Conservation (phyloP, 352 stramenopile genomes). For the Phytophthora tubulina region DNA sequence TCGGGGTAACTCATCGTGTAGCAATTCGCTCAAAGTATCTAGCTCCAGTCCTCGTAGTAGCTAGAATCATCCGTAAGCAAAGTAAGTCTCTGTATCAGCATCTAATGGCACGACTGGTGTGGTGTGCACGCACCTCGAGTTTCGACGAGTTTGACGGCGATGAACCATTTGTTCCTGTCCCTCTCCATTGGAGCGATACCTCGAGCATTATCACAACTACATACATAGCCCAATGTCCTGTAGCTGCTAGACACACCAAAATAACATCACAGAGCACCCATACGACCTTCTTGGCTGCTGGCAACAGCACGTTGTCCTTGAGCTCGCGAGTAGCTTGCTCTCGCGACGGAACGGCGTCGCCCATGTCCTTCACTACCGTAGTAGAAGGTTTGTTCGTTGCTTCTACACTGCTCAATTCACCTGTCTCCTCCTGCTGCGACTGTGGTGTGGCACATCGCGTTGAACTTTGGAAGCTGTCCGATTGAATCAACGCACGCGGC, state of each 20-base stretch:
- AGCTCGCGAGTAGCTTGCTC: neutral
- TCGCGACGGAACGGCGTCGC: neutral
- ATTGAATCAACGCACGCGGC: neutral
- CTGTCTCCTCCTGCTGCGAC: too few species aligned
- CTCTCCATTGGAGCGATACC: too few species aligned
- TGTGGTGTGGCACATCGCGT: too few species aligned
- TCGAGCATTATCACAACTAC: too few species aligned
- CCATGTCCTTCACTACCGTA: neutral
- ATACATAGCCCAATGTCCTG: too few species aligned
- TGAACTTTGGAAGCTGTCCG: neutral
- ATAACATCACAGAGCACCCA: neutral
- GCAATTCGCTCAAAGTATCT: neutral
- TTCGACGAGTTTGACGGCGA: neutral
- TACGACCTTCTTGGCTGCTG: neutral
- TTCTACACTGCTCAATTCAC: too few species aligned
- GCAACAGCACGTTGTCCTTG: neutral
- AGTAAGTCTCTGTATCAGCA: neutral
- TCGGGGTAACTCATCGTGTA: neutral
- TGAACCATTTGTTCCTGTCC: neutral
- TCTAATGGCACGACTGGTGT: too few species aligned
- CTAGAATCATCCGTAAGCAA: neutral
- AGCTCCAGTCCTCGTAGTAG: neutral
- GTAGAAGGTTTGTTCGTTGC: too few species aligned
- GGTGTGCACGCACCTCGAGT: neutral
- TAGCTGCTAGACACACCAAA: neutral